phyloP scores from a whole-genome alignment of 2,329 filamentous ascomycete species.

The Claviceps africana region DNA sequence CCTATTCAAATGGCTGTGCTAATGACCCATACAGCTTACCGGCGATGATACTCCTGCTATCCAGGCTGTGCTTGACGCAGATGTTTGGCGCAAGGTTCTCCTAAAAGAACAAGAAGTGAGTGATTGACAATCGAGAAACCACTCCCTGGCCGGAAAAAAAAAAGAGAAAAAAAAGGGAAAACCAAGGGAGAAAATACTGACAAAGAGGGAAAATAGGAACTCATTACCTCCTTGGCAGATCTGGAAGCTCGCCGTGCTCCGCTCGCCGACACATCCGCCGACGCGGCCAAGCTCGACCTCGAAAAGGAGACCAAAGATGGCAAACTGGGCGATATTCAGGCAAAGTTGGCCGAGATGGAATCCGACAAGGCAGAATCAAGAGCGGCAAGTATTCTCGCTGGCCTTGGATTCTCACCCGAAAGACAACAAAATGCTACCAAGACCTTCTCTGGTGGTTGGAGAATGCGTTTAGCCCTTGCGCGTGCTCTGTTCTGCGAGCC shows the following conservation, averaged over 20 bases:
- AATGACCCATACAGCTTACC: constrained; percentile 46
- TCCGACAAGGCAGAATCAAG: constrained; percentile 95
- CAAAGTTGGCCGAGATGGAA: constrained; percentile 94
- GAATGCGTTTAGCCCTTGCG: constrained; percentile 91
- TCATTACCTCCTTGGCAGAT: constrained; percentile 57
- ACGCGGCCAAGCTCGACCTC: constrained; percentile 71
- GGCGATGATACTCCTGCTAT: constrained; percentile 92
- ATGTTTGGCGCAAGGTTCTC: constrained; percentile 96
- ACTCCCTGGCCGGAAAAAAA: too few relatives aligned
- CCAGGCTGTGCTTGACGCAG: constrained; percentile 90
- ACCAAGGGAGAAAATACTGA: neutral
- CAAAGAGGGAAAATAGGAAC: constrained; percentile 39
- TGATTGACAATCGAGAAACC: constrained; percentile 8
- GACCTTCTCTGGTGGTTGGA: constrained; percentile 98
- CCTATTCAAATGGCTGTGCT: neutral
- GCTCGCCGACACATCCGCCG: constrained; percentile 81
- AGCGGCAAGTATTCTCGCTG: constrained; percentile 89
- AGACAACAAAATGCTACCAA: constrained; percentile 86
- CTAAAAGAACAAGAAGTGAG: constrained; percentile 72
- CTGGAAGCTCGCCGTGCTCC: constrained; percentile 65
- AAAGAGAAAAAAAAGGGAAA: neutral
- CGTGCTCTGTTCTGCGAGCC: constrained; percentile 96
- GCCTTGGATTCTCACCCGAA: constrained; percentile 90
- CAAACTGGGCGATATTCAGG: constrained; percentile 80
- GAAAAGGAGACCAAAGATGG: constrained; percentile 83